Evolutionary conservation across 1,139 yeast genomes (phyloP).

Genomic region (Zhuliangozyma blackwelliae): DNA sequence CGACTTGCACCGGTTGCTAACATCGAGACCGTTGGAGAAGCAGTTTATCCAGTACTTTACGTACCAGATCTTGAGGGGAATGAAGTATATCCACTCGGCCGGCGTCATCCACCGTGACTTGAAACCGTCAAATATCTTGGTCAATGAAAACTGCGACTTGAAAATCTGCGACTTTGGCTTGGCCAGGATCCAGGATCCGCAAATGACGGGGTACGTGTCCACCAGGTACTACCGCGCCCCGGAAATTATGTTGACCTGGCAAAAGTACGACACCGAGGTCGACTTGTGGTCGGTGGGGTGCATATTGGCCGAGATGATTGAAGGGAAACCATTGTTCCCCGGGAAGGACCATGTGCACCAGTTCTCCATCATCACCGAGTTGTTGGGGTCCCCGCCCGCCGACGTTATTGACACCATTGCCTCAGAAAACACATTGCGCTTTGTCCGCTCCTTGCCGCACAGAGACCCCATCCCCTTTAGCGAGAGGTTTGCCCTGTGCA

Average conservation of each 20-base stretch:
- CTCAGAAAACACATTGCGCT: constrained; percentile 89
- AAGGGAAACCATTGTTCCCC: constrained; percentile 97
- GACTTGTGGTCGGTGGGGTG: constrained; percentile 99
- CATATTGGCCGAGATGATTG: constrained; percentile 97
- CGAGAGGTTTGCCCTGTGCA: constrained; percentile 63
- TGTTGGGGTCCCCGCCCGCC: constrained; percentile 92
- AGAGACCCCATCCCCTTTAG: constrained; percentile 86
- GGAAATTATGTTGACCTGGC: constrained; percentile 99
- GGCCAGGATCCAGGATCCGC: constrained; percentile 96
- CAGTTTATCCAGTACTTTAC: constrained; percentile 95
- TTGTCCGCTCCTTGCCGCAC: constrained; percentile 90
- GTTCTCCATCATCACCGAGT: constrained; percentile 92
- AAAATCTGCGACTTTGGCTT: constrained; percentile 96
- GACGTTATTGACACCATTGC: constrained; percentile 96
- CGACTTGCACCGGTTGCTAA: constrained; percentile 84
- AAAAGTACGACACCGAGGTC: constrained; percentile 96
- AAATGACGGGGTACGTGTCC: constrained; percentile 97
- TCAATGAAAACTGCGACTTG: constrained; percentile 93
- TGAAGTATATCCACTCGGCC: constrained; percentile 94
- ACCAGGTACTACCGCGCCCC: constrained; percentile 98
- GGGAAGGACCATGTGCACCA: constrained; percentile 99
- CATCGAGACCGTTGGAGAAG: constrained; percentile 90
- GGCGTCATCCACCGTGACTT: constrained; percentile 95
- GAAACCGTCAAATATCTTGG: constrained; percentile 87
- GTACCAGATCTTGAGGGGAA: constrained; percentile 88